Evolutionary conservation across 2,329 filamentous ascomycete genomes (phyloP).

Genomic region (Aspergillus puulaauensis): DNA sequence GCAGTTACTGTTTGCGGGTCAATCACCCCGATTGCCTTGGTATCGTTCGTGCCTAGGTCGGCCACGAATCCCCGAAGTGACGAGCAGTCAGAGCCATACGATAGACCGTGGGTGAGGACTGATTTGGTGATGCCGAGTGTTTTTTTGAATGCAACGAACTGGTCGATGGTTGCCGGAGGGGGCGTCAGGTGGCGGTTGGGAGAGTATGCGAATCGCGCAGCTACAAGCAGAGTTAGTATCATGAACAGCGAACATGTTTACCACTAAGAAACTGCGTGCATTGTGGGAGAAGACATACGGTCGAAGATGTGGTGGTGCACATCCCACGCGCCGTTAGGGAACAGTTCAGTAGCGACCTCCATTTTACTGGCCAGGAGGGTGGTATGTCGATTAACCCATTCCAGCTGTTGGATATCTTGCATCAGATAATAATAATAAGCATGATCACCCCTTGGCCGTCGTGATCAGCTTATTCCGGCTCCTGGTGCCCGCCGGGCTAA

Average conservation of each 20-base stretch:
- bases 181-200: slow-evolving; percentile 29
- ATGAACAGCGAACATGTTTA: too few relatives aligned
- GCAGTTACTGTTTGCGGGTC: slow-evolving; percentile 25
- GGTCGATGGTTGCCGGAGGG: slow-evolving; percentile 25
- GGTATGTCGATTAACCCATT: neutral
- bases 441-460: too few relatives aligned
- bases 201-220: slow-evolving; percentile 23
- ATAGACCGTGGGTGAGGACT: slow-evolving; percentile 38
- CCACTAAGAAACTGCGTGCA: too few relatives aligned
- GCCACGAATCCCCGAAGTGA: slow-evolving; percentile 34
- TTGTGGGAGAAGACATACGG: slow-evolving; percentile 18
- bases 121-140: slow-evolving; percentile 33
- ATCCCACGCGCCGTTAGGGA: slow-evolving; percentile 33
- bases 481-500: too few relatives aligned
- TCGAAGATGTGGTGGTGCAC: slow-evolving; percentile 37
- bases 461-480: too few relatives aligned
- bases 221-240: neutral
- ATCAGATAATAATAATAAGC: too few relatives aligned
- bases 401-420: neutral
- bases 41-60: slow-evolving; percentile 24
- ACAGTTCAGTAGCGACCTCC: slow-evolving; percentile 13
- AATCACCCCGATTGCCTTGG: slow-evolving; percentile 33
- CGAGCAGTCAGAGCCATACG: slow-evolving; percentile 37
- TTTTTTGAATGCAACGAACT: slow-evolving; percentile 26
- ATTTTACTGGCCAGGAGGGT: too few relatives aligned